Evolutionary conservation across 202 grass and related monocot genomes (phyloP).

Genomic region (Digitaria exilis): DNA sequence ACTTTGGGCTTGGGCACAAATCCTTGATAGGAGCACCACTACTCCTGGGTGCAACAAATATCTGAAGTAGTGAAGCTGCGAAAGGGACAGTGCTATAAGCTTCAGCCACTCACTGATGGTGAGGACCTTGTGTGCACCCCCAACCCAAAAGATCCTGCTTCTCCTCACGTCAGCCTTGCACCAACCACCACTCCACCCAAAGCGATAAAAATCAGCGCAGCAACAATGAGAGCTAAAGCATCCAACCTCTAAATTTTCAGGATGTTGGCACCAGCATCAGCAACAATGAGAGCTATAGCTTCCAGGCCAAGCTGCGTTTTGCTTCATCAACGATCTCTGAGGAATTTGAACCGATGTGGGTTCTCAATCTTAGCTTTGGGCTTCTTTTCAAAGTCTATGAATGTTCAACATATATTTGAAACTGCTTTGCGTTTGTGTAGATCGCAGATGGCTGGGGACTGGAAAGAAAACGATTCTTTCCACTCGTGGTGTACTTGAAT

Average conservation of each 20-base stretch:
- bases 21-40: background rate
- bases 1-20: background rate
- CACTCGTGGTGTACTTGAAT: conserved; percentile 36
- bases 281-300: no score
- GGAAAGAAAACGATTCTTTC: conserved; percentile 35
- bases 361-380: conserved; percentile 3
- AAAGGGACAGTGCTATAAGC: conserved; percentile 41
- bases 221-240: conserved; percentile 38
- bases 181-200: conserved; percentile 22
- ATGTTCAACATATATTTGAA: background rate
- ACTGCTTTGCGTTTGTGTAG: conserved; percentile 15
- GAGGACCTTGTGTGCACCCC: conserved; percentile 1
- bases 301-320: background rate
- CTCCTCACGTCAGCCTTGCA: background rate
- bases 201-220: conserved; percentile 37
- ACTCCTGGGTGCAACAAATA: conserved; percentile 25
- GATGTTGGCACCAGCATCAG: conserved; percentile 47
- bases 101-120: conserved; percentile 32
- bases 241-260: conserved; percentile 31
- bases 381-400: background rate
- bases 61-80: conserved; percentile 16
- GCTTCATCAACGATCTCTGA: background rate
- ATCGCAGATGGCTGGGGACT: conserved; percentile 22
- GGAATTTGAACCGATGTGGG: conserved; percentile 26
- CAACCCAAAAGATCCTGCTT: conserved; percentile 22